Conservation (phyloP, 805 yeast species). For the Candida ortonii region DNA sequence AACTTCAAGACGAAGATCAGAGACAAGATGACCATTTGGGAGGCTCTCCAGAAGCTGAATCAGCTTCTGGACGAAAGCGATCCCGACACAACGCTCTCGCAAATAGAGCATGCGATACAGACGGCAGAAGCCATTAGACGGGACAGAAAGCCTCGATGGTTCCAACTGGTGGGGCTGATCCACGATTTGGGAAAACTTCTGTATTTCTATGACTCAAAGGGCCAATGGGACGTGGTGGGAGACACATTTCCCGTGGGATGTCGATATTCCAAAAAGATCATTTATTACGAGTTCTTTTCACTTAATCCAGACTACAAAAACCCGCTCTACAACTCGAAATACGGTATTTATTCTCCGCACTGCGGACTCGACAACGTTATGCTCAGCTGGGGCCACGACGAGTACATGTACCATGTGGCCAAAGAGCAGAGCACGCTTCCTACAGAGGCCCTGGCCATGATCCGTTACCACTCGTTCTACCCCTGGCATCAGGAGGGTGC, state of each 20-base stretch:
- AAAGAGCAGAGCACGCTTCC: constrained; percentile 63
- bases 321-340: constrained; percentile 63
- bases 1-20: constrained; percentile 66
- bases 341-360: constrained; percentile 60
- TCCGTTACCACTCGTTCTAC: constrained; percentile 69
- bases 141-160: constrained; percentile 72
- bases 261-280: constrained; percentile 54
- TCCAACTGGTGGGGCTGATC: constrained; percentile 68
- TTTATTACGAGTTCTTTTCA: constrained; percentile 58
- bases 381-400: constrained; percentile 80
- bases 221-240: constrained; percentile 82
- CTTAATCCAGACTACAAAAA: constrained; percentile 59
- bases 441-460: constrained; percentile 68
- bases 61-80: constrained; percentile 67
- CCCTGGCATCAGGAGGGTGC: constrained; percentile 77
- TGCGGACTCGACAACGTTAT: constrained; percentile 70
- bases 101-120: constrained; percentile 71
- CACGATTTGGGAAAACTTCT: constrained; percentile 70
- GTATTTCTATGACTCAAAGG: constrained; percentile 67
- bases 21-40: constrained; percentile 71
- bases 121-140: constrained; percentile 72
- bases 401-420: constrained; percentile 71
- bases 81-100: constrained; percentile 73
- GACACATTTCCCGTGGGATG: constrained; percentile 79
- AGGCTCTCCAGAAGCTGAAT: constrained; percentile 59